A percentile compares a stretch with the other conserved stretches of the same genome.
phyloP scores from a whole-genome alignment of 73 alveolate genomes.

The Chromera velia region DNA sequence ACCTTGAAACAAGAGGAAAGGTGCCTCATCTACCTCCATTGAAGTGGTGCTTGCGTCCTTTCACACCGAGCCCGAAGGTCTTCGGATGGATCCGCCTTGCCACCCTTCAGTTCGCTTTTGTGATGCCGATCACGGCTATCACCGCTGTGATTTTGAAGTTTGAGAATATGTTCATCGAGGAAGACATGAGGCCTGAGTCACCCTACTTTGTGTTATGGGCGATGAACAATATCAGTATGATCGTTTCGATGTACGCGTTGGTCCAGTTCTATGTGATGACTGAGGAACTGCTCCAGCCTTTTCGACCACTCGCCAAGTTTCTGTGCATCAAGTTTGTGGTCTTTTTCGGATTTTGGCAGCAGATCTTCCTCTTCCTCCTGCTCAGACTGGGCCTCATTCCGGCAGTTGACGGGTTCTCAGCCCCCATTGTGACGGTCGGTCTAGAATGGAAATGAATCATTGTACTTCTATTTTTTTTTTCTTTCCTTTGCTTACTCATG shows the following conservation, averaged over 20 bases:
- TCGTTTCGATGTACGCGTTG: conserved; percentile 27
- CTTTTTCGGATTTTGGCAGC: conserved; percentile 69
- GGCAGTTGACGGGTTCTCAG: no score
- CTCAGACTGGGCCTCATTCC: no score
- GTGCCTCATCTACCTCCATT: neutral
- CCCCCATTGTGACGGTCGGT: no score
- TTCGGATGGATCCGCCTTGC: conserved; percentile 33
- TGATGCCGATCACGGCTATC: conserved; percentile 10
- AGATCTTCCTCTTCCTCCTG: no score
- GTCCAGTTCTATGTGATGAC: conserved; percentile 62
- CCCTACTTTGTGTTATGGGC: neutral
- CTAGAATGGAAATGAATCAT: no score
- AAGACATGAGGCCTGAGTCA: conserved; percentile 8
- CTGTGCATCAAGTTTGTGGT: conserved; percentile 58
- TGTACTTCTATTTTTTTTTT: no score
- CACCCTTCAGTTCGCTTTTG: conserved; percentile 58
- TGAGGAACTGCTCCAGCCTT: conserved; percentile 54
- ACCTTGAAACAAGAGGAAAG: conserved; percentile 50
- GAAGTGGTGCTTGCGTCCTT: neutral
- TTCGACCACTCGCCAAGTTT: conserved; percentile 55
- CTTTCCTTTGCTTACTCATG: no score
- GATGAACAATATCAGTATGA: conserved; percentile 1
- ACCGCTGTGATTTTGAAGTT: conserved; percentile 54
- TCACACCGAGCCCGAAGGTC: neutral
- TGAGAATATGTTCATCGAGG: conserved; percentile 42